Percentiles rank a stretch among this genome's conserved stretches.
These are phyloP conservation scores for Ophiostoma pallidulum DNA, from an alignment of 2,329 filamentous ascomycete species.

Conservation along the genomic window DNA sequence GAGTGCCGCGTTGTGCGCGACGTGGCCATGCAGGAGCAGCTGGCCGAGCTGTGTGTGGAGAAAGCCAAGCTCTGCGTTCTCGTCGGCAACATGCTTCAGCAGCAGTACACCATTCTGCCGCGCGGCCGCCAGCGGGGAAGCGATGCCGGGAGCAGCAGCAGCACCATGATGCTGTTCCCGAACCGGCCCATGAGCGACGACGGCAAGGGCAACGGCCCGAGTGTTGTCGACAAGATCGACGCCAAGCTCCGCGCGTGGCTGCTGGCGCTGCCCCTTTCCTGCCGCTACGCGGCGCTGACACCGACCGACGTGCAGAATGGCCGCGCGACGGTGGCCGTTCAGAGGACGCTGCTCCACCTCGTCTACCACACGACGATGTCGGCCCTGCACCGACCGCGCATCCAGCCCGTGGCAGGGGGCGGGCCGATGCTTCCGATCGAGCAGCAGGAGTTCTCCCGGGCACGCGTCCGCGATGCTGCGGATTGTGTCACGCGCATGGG, in stretches of 20 bases:
- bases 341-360: constrained; percentile 84
- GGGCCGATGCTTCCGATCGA: constrained; percentile 45
- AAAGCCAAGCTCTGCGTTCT: constrained; percentile 84
- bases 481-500: constrained; percentile 79
- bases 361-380: constrained; percentile 87
- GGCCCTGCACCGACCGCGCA: constrained; percentile 82
- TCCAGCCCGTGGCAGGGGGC: constrained; percentile 62
- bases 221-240: constrained; percentile 71
- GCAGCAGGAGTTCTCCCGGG: constrained; percentile 69
- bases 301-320: constrained; percentile 50
- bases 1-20: constrained; percentile 66
- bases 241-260: constrained; percentile 71
- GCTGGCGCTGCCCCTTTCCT: constrained; percentile 58
- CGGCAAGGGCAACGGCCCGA: constrained; percentile 33
- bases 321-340: constrained; percentile 51
- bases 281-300: constrained; percentile 53
- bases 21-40: constrained; percentile 60
- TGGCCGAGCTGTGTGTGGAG: constrained; percentile 83
- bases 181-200: constrained; percentile 73
- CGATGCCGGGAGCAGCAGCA: constrained; percentile 48
- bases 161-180: constrained; percentile 80
- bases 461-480: constrained; percentile 74
- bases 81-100: constrained; percentile 79
- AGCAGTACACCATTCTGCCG: constrained; percentile 86
- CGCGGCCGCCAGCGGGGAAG: constrained; percentile 60